Conservation (phyloP, 2,329 filamentous ascomycete genomes). For the Stachybotrys echinatus region DNA sequence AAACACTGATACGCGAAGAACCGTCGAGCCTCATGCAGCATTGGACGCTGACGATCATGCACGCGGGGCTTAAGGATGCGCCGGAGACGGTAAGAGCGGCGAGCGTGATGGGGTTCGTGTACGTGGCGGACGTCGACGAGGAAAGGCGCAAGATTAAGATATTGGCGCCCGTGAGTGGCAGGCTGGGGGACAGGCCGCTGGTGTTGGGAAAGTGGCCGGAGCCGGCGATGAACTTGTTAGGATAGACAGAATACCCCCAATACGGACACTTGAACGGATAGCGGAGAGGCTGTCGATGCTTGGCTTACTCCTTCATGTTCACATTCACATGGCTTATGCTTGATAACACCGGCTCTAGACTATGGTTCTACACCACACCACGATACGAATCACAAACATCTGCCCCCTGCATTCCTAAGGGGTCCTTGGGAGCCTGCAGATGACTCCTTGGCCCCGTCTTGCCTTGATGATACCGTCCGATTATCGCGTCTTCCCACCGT, state of each 20-base stretch:
- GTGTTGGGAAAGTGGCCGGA: constrained; percentile 86
- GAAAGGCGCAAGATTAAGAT: constrained; percentile 75
- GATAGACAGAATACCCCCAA: constrained; percentile 25
- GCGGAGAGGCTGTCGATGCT: no score
- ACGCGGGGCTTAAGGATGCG: constrained; percentile 64
- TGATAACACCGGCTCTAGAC: no score
- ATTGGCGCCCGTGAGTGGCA: constrained; percentile 76
- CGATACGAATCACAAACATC: no score
- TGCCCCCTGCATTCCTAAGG: no score
- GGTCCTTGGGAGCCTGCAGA: no score
- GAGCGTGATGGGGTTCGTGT: constrained; percentile 86
- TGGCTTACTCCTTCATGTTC: no score
- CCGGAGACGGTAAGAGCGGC: constrained; percentile 72
- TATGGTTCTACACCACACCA: no score
- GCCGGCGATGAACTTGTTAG: constrained; percentile 71
- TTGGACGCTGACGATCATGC: constrained; percentile 78
- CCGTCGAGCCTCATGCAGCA: constrained; percentile 69
- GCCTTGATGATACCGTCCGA: no score
- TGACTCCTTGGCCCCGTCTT: no score
- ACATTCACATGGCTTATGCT: no score
- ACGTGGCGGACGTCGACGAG: constrained; percentile 87
- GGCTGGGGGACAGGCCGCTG: constrained; percentile 73
- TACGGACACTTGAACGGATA: no score
- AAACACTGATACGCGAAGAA: constrained; percentile 56
- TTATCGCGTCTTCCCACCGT: no score